These are phyloP conservation scores for Amorphotheca resinae DNA, from an alignment of 495 filamentous ascomycete species.

Conservation along the genomic window DNA sequence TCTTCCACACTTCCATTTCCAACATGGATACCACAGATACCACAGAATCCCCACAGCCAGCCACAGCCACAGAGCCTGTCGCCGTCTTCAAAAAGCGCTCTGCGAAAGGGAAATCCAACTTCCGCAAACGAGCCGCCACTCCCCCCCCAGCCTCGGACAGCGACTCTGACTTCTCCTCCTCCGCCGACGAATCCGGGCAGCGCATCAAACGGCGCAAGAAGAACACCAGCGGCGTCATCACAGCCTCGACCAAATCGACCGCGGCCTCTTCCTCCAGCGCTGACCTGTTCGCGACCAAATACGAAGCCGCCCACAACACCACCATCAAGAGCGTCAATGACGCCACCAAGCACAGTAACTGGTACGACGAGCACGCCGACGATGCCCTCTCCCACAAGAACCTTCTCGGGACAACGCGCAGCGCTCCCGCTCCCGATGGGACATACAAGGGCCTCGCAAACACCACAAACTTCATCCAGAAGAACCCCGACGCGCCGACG, in stretches of 20 bases:
- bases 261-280: constrained; percentile 27
- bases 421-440: constrained; percentile 34
- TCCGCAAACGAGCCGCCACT: constrained; percentile 73
- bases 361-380: constrained; percentile 61
- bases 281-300: constrained; percentile 40
- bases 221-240: constrained; percentile 49
- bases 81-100: constrained; percentile 81
- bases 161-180: constrained; percentile 38
- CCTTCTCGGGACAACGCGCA: constrained; percentile 51
- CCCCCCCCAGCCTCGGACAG: constrained; percentile 55
- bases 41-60: constrained; percentile 16
- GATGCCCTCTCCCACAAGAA: constrained; percentile 41
- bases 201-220: constrained; percentile 69
- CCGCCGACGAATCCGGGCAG: constrained; percentile 60
- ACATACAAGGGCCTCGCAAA: constrained; percentile 67
- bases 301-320: constrained; percentile 43
- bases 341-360: constrained; percentile 86
- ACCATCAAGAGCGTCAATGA: constrained; percentile 60
- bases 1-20: background rate
- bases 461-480: constrained; percentile 63
- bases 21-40: constrained; percentile 14
- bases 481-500: constrained; percentile 57
- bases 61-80: constrained; percentile 28
- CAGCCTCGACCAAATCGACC: constrained; percentile 36
- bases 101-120: constrained; percentile 59